Conservation (phyloP, 108 stramenopile species). For the Fragilaria radians region DNA sequence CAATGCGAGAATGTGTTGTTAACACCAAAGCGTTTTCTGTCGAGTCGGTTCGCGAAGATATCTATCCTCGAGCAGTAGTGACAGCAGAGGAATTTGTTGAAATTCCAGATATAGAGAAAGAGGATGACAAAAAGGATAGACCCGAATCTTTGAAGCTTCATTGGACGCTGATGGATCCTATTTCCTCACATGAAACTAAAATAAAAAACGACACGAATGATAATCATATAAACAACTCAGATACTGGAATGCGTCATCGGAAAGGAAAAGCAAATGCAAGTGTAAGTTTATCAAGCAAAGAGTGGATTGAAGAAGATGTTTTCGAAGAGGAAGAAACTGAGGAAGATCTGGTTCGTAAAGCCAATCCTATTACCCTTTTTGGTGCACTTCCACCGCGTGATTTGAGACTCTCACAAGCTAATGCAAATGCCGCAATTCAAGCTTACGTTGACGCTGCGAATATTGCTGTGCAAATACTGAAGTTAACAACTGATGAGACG, state of each 20-base stretch:
- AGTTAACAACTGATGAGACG: neutral
- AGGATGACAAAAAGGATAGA: neutral
- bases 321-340: neutral
- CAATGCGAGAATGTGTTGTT: neutral
- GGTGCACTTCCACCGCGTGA: slow-evolving; percentile 28
- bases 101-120: neutral
- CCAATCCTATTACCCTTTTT: slow-evolving; percentile 31
- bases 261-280: neutral
- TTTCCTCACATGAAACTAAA: neutral
- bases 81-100: neutral
- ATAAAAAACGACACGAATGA: neutral
- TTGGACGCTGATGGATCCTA: neutral
- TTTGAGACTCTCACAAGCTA: slow-evolving; percentile 25
- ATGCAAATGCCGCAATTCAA: slow-evolving; percentile 32
- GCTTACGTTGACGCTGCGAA: slow-evolving; percentile 42
- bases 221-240: neutral
- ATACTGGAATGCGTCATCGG: slow-evolving; percentile 1
- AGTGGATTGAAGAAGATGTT: neutral
- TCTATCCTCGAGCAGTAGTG: neutral
- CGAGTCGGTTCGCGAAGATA: slow-evolving; percentile 2
- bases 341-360: neutral
- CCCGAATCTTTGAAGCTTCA: neutral
- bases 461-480: slow-evolving; percentile 21
- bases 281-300: neutral
- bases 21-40: neutral